These are phyloP conservation scores for Dendrobium catenatum DNA, from an alignment of 106 monocot species.

Conservation along the genomic window DNA sequence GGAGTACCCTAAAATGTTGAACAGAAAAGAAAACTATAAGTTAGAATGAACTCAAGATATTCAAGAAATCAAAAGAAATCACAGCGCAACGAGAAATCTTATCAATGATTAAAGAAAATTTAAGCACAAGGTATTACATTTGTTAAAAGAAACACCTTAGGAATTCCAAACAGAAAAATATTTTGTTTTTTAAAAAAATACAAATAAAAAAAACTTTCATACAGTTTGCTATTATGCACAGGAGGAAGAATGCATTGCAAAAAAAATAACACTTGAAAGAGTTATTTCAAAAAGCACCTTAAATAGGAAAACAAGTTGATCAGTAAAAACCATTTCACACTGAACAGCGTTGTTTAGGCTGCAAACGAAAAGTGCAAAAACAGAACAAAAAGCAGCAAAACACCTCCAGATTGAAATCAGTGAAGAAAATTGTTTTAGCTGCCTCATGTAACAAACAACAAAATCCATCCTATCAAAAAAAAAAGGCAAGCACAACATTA, in stretches of 20 bases:
- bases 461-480: background rate
- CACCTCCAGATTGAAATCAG: background rate
- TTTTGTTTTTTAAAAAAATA: background rate
- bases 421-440: background rate
- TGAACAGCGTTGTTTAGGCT: background rate
- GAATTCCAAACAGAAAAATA: background rate
- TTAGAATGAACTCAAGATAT: background rate
- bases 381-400: background rate
- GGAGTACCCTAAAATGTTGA: slow-evolving; percentile 63
- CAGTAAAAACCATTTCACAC: background rate
- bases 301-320: background rate
- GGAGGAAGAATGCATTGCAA: background rate
- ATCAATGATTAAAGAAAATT: background rate
- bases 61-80: background rate
- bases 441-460: background rate
- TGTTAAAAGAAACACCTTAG: background rate
- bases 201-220: background rate
- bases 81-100: background rate
- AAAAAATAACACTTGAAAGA: background rate
- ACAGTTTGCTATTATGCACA: background rate
- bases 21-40: background rate
- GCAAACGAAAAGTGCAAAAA: background rate
- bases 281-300: background rate
- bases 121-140: background rate
- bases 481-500: background rate